These are phyloP conservation scores for Fusarium succisae DNA, from an alignment of 2,329 filamentous ascomycete genomes.

Conservation along the genomic window DNA sequence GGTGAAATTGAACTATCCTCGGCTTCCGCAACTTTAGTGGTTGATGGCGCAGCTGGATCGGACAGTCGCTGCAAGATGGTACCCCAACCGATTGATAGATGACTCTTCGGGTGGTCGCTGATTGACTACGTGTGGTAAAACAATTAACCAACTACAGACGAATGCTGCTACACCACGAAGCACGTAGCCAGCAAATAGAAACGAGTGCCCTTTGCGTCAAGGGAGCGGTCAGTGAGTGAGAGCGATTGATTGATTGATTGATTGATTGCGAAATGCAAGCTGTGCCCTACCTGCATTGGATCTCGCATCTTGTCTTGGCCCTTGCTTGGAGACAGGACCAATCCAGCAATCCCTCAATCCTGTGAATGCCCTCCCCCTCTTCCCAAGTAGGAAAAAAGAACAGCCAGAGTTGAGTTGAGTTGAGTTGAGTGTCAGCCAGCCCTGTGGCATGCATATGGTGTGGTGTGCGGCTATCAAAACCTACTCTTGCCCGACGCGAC, in stretches of 20 bases:
- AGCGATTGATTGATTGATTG: neutral
- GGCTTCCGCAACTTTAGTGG: conserved; percentile 10
- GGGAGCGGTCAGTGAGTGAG: conserved; percentile 25
- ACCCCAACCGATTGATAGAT: conserved; percentile 18
- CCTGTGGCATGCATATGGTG: conserved; percentile 12
- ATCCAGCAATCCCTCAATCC: conserved; percentile 14
- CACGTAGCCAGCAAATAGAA: conserved; percentile 20
- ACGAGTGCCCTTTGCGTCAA: conserved; percentile 11
- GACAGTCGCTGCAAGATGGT: conserved; percentile 23
- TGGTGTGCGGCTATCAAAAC: conserved; percentile 19
- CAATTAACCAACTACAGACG: conserved; percentile 15
- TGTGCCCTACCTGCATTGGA: conserved; percentile 21
- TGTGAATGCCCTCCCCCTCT: conserved; percentile 5
- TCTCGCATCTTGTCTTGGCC: conserved; percentile 22
- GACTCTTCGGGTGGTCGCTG: conserved; percentile 14
- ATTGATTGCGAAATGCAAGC: conserved; percentile 8
- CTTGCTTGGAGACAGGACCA: neutral
- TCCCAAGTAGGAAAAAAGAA: conserved; percentile 18
- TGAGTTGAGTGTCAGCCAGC: conserved; percentile 8
- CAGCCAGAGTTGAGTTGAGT: neutral
- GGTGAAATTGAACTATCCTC: conserved; percentile 24
- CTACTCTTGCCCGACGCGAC: conserved; percentile 15
- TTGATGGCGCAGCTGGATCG: conserved; percentile 16
- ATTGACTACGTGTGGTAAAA: neutral
- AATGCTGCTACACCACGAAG: conserved; percentile 17